phyloP scores from a whole-genome alignment of 192 early-diverging fungal species.

The Dissophora globulifera region DNA sequence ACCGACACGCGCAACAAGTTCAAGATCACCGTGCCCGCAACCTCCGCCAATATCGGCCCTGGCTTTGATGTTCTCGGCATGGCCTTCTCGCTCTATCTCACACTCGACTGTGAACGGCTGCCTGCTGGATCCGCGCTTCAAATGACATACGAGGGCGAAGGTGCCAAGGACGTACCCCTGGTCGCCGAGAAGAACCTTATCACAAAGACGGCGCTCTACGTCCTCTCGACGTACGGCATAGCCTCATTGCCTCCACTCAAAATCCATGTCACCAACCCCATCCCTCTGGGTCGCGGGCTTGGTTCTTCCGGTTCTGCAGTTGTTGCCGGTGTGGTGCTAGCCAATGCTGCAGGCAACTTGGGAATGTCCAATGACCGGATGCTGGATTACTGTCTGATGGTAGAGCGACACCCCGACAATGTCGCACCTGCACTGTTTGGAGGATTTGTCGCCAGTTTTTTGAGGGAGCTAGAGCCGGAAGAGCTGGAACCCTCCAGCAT shows the following conservation, averaged over 20 bases:
- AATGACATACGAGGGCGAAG: conserved; percentile 75
- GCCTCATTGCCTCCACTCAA: conserved; percentile 71
- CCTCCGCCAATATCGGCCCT: conserved; percentile 98
- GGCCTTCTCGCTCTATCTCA: conserved; percentile 88
- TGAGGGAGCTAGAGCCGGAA: conserved; percentile 66
- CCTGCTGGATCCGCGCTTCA: conserved; percentile 34
- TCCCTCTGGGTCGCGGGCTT: conserved; percentile 96
- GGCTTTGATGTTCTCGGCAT: conserved; percentile 97
- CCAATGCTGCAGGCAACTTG: conserved; percentile 77
- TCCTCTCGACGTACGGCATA: conserved; percentile 77
- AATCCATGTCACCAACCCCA: conserved; percentile 88
- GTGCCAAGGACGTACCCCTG: conserved; percentile 81
- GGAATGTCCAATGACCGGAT: conserved; percentile 77
- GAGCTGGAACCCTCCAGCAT: conserved; percentile 56
- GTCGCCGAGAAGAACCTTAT: conserved; percentile 86
- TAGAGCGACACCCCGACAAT: conserved; percentile 99
- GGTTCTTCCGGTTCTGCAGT: conserved; percentile 97
- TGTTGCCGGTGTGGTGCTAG: conserved; percentile 91
- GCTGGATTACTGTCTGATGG: conserved; percentile 91
- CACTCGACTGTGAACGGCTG: conserved; percentile 64
- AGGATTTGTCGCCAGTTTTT: conserved; percentile 92
- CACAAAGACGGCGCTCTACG: conserved; percentile 91
- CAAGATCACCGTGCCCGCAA: conserved; percentile 88
- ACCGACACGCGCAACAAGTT: conserved; percentile 46
- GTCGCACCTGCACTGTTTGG: conserved; percentile 94